Evolutionary conservation across 331 rosid species (phyloP), one percentile per base, ranked within the genome.

Genomic region (Quercus lobata): DNA sequence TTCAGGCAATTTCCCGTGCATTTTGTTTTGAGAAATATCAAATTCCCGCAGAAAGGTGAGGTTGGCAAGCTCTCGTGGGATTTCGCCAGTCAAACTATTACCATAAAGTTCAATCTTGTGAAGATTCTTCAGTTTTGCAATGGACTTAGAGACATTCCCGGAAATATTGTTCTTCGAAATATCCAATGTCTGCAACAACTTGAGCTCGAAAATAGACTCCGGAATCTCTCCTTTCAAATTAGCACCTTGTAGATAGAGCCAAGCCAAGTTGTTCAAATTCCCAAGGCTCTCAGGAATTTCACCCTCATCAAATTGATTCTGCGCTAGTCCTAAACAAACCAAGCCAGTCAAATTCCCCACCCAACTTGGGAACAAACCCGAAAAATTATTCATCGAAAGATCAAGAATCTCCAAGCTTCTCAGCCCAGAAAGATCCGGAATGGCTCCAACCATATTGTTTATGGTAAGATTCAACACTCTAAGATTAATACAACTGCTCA

Each of bases 211-310:
- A 54, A 96, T 10, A 69, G 92, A 88, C 74, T 90, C 97, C 8
- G 97, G 97, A 70, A 96, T 96, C 78, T 90, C 93, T 63, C 99
- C 99, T 34, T 35, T 75, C 87, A 96, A 80, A 56, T 88, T 79
- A 53, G 97, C 86, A 78, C 86, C 83, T 15, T 88, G 87, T 32
- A 96, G 89, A 76, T 77, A 90, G 8, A 96, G 91, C 97, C 94
- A 93, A 21, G 92, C 89, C 89, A 96, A 79, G 80, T 87, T 90
- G 83, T 80, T 91, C 85, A 96, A 79, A 62, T 84, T 87, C 68
- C 90, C 97, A 69, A 96, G 80, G 56, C 79, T 83, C 71, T 83
- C 85, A 2, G 98, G 97, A 71, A 96, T 81, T 55, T 84, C 86
- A 52, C 89, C 80, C 57, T 83, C 87, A 49, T 70, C 80, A 63